phyloP scores from a whole-genome alignment of 208 protist species.

The Crithidia bombi region DNA sequence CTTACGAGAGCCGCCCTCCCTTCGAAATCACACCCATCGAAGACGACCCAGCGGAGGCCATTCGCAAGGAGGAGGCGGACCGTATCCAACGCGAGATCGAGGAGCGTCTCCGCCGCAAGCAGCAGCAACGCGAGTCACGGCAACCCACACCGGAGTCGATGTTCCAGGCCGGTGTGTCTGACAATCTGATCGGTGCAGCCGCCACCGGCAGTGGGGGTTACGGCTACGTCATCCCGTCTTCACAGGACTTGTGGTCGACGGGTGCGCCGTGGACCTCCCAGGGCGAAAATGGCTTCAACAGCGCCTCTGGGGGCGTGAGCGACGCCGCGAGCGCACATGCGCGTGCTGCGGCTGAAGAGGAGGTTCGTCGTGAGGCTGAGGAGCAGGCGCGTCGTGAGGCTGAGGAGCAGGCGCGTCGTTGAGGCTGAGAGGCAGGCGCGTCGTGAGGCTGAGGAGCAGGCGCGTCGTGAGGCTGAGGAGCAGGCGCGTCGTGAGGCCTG shows the following conservation, averaged over 20 bases:
- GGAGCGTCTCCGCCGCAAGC: conserved; percentile 45
- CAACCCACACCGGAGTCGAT: conserved; percentile 36
- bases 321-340: neutral
- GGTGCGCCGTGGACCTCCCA: neutral
- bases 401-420: conserved; percentile 21
- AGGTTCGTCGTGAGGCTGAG: conserved; percentile 19
- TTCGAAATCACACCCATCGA: conserved; percentile 57
- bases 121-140: conserved; percentile 53
- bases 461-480: conserved; percentile 22
- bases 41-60: conserved; percentile 26
- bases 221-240: conserved; percentile 7
- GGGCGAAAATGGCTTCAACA: conserved; percentile 14
- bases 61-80: conserved; percentile 40
- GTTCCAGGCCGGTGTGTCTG: conserved; percentile 2
- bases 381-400: conserved; percentile 30
- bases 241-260: neutral
- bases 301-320: conserved; percentile 28
- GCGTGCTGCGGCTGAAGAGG: neutral
- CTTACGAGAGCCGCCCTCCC: conserved; percentile 26
- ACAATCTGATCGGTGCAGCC: neutral
- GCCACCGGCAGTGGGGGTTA: neutral
- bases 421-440: conserved; percentile 30
- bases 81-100: conserved; percentile 59
- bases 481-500: conserved; percentile 25
- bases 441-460: conserved; percentile 24